Evolutionary conservation across 1,139 yeast genomes (phyloP), one percentile per base, ranked within the genome.

Genomic region (Yamadazyma taylorii): DNA sequence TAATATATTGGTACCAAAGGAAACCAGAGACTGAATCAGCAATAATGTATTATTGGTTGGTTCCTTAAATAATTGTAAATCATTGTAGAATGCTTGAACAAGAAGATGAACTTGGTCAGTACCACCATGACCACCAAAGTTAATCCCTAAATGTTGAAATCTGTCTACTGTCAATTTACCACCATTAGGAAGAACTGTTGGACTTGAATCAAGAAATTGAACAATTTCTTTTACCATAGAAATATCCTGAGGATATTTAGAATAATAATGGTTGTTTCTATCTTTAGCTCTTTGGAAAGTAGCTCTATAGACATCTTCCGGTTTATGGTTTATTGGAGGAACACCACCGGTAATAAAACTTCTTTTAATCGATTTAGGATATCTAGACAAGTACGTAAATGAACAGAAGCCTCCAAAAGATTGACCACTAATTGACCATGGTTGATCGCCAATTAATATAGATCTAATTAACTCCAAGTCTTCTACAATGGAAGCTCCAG

Each of bases 321-420:
- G 69, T 1, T 59, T 49, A 29, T 47, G 49, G 4, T 61, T 63
- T 7, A 73, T 55, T 0, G 83, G 83, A 1, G 84, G 82, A 13
- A 78, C 64, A 3, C 83, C 84, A 3, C 82, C 84, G 2, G 83
- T 72, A 14, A 77, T 53, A 16, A 77, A 48, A 6, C 68, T 70
- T 34, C 65, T 69, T 34, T 56, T 58, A 24, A 76, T 45, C 1
- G 73, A 55, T 0, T 53, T 50, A 0, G 79, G 70, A 45, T 57
- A 69, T 36, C 60, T 59, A 1, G 82, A 75, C 23, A 75, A 56
- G 51, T 78, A 78, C 1, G 77, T 69, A 43, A 74, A 64, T 17
- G 68, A 56, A 40, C 75, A 64, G 47, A 78, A 78, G 0, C 84
- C 83, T 5, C 83, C 84, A 46, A 67, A 78, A 1, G 79, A 73